These are phyloP conservation scores for Pinguiococcus pyrenoidosus DNA, from an alignment of 108 stramenopile genomes.

Conservation along the genomic window DNA sequence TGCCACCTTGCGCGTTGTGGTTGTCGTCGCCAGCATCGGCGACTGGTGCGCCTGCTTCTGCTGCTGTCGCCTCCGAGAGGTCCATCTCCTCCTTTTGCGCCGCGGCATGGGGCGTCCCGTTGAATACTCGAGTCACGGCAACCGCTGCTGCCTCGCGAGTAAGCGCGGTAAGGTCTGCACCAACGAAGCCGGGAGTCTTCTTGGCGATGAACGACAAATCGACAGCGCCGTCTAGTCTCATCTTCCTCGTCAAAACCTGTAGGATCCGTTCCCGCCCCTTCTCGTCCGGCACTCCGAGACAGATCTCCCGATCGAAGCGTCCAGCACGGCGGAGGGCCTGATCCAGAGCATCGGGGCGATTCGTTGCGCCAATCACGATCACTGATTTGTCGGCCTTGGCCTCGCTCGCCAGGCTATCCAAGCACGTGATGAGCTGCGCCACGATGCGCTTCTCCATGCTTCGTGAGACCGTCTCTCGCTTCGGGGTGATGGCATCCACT, in stretches of 20 bases:
- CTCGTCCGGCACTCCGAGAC: conserved; percentile 87
- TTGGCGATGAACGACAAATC: conserved; percentile 63
- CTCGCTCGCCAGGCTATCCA: conserved; percentile 56
- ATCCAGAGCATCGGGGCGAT: conserved; percentile 88
- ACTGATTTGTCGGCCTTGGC: conserved; percentile 49
- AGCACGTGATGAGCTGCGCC: conserved; percentile 81
- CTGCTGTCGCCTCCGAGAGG: background rate
- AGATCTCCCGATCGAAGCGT: conserved; percentile 91
- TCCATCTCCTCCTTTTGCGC: background rate
- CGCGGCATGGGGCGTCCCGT: conserved; percentile 19
- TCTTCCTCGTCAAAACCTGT: conserved; percentile 49
- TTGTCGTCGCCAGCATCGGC: background rate
- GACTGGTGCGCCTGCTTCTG: background rate
- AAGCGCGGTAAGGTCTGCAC: conserved; percentile 87
- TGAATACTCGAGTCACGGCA: conserved; percentile 88
- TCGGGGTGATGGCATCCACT: conserved; percentile 43
- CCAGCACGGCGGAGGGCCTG: conserved; percentile 83
- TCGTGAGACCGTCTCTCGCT: conserved; percentile 31
- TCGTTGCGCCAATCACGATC: conserved; percentile 91
- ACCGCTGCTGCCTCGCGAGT: conserved; percentile 88
- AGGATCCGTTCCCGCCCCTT: conserved; percentile 69
- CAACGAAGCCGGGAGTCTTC: conserved; percentile 90
- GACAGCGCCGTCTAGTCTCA: conserved; percentile 69
- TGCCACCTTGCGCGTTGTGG: no score
- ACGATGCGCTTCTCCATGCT: conserved; percentile 96